These are phyloP conservation scores for Diospyros kaki DNA, from an alignment of 148 eudicot genomes.

Conservation along the genomic window DNA sequence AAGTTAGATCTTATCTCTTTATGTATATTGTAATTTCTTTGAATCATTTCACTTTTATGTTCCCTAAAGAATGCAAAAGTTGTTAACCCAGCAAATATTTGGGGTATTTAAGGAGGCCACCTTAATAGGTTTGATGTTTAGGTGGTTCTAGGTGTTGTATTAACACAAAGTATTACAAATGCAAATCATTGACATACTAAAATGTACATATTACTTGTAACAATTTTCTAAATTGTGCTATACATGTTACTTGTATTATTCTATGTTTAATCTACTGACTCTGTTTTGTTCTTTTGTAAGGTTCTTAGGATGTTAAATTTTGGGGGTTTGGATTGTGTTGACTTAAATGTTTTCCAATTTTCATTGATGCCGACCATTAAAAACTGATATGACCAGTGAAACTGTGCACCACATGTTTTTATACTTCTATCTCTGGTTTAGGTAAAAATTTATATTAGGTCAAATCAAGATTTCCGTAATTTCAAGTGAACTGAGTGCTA, in stretches of 20 bases:
- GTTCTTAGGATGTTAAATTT: not conserved
- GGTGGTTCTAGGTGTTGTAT: not conserved
- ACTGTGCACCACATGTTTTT: not conserved
- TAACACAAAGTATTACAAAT: not conserved
- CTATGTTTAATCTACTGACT: not conserved
- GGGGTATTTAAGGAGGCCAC: conserved; percentile 5
- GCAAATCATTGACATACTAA: not conserved
- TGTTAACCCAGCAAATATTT: not conserved
- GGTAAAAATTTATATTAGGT: not conserved
- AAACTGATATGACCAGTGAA: not conserved
- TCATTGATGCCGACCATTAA: not conserved
- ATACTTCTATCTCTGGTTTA: not conserved
- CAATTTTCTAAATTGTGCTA: not conserved
- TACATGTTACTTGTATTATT: not conserved
- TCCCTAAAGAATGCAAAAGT: not conserved
- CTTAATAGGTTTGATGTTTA: not conserved
- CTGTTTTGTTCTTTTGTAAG: not conserved
- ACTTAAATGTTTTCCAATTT: not conserved
- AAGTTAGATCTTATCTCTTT: not conserved
- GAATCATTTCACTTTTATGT: not conserved
- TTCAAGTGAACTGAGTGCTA: not conserved
- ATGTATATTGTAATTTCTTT: not conserved
- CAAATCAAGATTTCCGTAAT: not conserved
- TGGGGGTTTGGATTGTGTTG: not conserved
- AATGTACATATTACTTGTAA: not conserved